Evolutionary conservation across 1,284 basidiomycete species (phyloP).

Genomic region (Volvariella volvacea): DNA sequence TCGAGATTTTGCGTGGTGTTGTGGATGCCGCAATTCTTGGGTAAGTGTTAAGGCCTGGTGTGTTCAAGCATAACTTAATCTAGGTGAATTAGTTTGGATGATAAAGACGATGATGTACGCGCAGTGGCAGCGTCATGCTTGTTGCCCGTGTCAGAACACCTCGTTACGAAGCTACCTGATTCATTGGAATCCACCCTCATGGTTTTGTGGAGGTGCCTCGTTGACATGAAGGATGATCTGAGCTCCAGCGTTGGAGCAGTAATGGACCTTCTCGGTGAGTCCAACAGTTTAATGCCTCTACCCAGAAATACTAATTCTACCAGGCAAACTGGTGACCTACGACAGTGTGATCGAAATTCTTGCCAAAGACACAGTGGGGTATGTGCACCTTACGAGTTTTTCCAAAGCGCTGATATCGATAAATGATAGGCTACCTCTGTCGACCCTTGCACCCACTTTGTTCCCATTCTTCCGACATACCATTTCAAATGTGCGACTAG

Average conservation of each 20-base stretch:
- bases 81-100: conserved; percentile 59
- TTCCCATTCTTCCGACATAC: conserved; percentile 99
- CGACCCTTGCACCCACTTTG: conserved; percentile 77
- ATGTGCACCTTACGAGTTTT: too few relatives aligned
- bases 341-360: conserved; percentile 77
- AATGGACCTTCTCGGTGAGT: conserved; percentile 88
- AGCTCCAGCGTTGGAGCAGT: conserved; percentile 95
- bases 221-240: conserved; percentile 93
- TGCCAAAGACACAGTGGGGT: conserved; percentile 62
- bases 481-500: conserved; percentile 87
- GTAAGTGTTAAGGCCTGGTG: conserved; percentile 34
- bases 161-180: conserved; percentile 75
- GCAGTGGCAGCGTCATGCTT: conserved; percentile 93
- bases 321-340: conserved; percentile 79
- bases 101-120: conserved; percentile 95
- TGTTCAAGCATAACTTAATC: conserved; percentile 9
- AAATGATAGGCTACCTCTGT: conserved; percentile 58
- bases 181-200: conserved; percentile 71
- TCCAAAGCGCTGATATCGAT: too few relatives aligned
- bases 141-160: conserved; percentile 75
- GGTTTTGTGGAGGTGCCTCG: conserved; percentile 88
- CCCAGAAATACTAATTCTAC: conserved; percentile 1
- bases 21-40: conserved; percentile 86
- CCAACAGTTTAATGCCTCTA: conserved; percentile 1
- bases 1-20: conserved; percentile 63